Evolutionary conservation across 225 moss, liverwort and hornwort species (phyloP).

Genomic region (Marchantia polymorpha): DNA sequence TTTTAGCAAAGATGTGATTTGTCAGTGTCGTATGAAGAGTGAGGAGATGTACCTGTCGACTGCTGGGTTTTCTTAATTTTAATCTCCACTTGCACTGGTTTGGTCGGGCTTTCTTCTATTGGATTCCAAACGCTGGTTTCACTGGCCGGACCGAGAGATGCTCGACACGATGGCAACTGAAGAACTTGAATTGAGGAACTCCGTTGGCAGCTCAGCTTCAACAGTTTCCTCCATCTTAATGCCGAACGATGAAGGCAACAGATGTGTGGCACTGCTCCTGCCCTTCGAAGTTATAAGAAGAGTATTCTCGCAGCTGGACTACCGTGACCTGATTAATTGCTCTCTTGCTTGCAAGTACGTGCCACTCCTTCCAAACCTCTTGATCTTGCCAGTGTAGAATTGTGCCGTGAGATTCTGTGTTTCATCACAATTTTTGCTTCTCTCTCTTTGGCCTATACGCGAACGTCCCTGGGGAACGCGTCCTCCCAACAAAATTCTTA

Average conservation of each 20-base stretch:
- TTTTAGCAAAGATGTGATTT: background rate
- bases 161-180: background rate
- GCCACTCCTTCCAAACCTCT: background rate
- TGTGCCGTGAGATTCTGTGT: background rate
- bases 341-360: constrained; percentile 54
- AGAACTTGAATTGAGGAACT: background rate
- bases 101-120: background rate
- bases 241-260: background rate
- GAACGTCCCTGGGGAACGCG: background rate
- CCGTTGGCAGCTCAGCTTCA: background rate
- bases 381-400: background rate
- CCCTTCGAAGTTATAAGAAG: constrained; percentile 46
- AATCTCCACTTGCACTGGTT: background rate
- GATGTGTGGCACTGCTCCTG: constrained; percentile 38
- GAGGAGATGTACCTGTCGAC: background rate
- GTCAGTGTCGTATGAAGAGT: background rate
- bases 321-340: constrained; percentile 47
- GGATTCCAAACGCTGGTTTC: background rate
- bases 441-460: no score
- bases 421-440: background rate
- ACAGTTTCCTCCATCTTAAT: background rate
- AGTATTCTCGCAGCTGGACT: constrained; percentile 56
- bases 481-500: no score
- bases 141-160: background rate
- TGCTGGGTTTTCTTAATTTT: background rate